Evolutionary conservation across 495 filamentous ascomycete genomes (phyloP).

Genomic region (Pyronema omphalodes): DNA sequence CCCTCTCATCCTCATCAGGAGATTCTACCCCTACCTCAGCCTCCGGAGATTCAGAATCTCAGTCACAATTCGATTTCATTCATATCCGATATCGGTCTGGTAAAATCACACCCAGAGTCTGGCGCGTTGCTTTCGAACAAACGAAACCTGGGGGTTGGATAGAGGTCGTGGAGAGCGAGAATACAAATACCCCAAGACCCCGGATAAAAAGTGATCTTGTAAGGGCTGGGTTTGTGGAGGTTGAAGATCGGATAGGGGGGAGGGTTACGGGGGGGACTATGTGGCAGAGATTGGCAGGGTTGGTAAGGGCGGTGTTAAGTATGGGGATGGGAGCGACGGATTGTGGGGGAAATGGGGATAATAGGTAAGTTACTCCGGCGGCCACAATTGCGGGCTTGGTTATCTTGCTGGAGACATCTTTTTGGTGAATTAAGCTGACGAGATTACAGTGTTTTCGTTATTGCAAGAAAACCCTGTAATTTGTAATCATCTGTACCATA

Average conservation of each 20-base stretch:
- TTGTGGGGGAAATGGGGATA: conserved; percentile 11
- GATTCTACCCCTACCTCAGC: too few species aligned
- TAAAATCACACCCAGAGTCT: conserved; percentile 19
- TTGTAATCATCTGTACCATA: too few species aligned
- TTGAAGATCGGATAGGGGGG: conserved; percentile 20
- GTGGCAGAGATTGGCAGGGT: conserved; percentile 21
- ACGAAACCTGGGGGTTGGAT: conserved; percentile 24
- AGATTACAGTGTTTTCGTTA: conserved; percentile 19
- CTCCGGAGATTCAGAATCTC: neutral
- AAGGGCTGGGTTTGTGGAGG: conserved; percentile 22
- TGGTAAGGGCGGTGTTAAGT: conserved; percentile 15
- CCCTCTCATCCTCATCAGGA: too few species aligned
- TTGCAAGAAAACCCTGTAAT: conserved; percentile 16
- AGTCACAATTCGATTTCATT: conserved; percentile 21
- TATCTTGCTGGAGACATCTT: neutral
- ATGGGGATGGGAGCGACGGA: neutral
- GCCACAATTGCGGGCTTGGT: neutral
- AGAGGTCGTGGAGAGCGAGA: conserved; percentile 21
- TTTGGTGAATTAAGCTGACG: neutral
- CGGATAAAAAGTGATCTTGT: conserved; percentile 20
- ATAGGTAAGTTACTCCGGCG: conserved; percentile 10
- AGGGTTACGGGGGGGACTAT: conserved; percentile 7
- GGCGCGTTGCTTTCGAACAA: conserved; percentile 23
- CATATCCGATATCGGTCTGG: conserved; percentile 22
- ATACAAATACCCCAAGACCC: conserved; percentile 6